A percentile compares a stretch with the other conserved stretches of the same genome.
Evolutionary conservation across 495 filamentous ascomycete genomes (phyloP).

Genomic region (Hypoxylon rickii): DNA sequence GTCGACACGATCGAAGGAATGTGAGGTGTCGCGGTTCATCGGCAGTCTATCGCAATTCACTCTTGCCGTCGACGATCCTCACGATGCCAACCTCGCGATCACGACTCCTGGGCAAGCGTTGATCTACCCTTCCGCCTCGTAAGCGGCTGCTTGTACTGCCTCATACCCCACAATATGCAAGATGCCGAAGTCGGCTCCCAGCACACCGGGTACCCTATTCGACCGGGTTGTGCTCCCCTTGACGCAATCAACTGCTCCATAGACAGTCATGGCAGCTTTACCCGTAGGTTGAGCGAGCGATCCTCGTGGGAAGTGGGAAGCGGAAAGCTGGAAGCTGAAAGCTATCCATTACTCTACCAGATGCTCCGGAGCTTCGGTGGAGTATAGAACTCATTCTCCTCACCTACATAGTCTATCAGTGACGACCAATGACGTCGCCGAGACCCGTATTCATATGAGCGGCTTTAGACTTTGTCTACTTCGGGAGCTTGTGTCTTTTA

Average conservation of each 20-base stretch:
- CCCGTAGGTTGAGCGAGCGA: constrained; percentile 4
- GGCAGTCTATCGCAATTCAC: constrained; percentile 7
- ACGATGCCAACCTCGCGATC: constrained; percentile 26
- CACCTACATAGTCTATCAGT: constrained; percentile 3
- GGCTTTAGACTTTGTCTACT: constrained; percentile 4
- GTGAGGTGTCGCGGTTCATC: constrained; percentile 15
- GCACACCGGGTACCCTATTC: constrained; percentile 28
- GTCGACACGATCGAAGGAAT: constrained; percentile 1
- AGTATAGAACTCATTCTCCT: constrained; percentile 7
- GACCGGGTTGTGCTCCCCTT: constrained; percentile 31
- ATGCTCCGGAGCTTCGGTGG: constrained; percentile 11
- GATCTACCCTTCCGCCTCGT: constrained; percentile 19
- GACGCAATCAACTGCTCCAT: constrained; percentile 28
- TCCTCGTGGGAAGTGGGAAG: constrained; percentile 4
- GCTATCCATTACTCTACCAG: constrained; percentile 10
- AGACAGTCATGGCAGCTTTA: constrained; percentile 7
- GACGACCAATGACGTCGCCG: constrained; percentile 6
- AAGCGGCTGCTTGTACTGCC: constrained; percentile 28
- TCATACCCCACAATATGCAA: constrained; percentile 31
- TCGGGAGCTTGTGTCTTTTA: not conserved
- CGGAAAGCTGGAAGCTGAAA: no score
- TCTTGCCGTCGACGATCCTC: constrained; percentile 28
- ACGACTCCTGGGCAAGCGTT: constrained; percentile 15
- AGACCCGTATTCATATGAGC: constrained; percentile 5
- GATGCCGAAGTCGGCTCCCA: constrained; percentile 34